phyloP scores from a whole-genome alignment of 2,329 filamentous ascomycete genomes.

The Trichoderma sp. region DNA sequence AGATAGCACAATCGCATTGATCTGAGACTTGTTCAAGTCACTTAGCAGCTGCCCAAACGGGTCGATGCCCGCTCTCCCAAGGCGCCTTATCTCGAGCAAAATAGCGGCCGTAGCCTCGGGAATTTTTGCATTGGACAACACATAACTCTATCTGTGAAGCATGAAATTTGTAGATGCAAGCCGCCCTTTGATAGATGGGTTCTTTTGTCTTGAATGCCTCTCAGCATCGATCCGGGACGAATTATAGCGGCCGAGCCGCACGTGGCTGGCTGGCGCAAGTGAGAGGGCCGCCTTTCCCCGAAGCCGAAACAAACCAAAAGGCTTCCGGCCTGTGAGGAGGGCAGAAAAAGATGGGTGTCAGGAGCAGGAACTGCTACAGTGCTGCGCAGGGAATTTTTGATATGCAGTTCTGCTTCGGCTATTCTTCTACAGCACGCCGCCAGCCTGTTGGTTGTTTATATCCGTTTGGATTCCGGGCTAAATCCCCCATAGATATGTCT shows the following conservation, averaged over 20 bases:
- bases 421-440: background rate
- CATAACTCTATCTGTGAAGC: constrained; percentile 15
- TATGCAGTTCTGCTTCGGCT: background rate
- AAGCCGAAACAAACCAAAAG: background rate
- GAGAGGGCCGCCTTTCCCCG: background rate
- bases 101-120: background rate
- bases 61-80: background rate
- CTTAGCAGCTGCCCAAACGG: constrained; percentile 17
- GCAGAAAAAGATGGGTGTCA: background rate
- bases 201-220: background rate
- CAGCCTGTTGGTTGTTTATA: background rate
- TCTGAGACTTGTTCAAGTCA: background rate
- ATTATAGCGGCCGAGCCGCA: constrained; percentile 1
- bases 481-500: too few species aligned
- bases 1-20: constrained; percentile 6
- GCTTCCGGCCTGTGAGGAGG: background rate
- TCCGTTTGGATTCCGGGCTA: background rate
- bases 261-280: background rate
- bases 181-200: background rate
- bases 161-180: background rate
- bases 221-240: background rate
- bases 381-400: background rate
- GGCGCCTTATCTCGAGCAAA: constrained; percentile 11
- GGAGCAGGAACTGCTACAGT: too few species aligned
- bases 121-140: background rate